A percentile compares a stretch with the other conserved stretches of the same genome.
Evolutionary conservation across 345 rosid genomes (phyloP).

Genomic region (Dipteronia sinensis): DNA sequence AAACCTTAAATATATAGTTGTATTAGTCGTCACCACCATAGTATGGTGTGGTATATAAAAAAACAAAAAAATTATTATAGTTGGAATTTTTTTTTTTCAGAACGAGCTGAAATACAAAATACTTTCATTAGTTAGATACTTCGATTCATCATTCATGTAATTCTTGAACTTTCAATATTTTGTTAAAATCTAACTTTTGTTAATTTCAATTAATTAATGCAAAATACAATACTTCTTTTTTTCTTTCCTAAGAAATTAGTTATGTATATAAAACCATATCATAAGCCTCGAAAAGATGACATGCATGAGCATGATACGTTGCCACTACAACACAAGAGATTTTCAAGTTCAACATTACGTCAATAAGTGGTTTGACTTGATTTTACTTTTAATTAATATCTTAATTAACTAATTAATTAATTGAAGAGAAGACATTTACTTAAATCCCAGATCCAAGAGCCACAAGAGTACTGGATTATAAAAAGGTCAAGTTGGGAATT

Average conservation of each 20-base stretch:
- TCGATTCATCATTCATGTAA: too few species aligned
- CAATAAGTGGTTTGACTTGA: conserved; percentile 2
- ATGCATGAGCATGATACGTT: neutral
- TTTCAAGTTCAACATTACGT: neutral
- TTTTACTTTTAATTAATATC: conserved; percentile 1
- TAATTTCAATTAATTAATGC: too few species aligned
- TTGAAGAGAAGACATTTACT: neutral
- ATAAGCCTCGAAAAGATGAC: neutral
- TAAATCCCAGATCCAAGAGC: conserved; percentile 13
- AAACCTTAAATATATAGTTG: neutral
- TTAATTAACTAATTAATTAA: neutral
- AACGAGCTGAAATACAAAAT: too few species aligned
- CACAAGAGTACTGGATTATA: neutral
- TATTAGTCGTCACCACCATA: too few species aligned
- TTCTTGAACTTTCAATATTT: neutral
- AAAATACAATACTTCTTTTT: too few species aligned
- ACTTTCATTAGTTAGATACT: neutral
- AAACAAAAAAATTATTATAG: too few species aligned
- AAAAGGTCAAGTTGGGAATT: conserved; percentile 10
- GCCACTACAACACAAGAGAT: neutral
- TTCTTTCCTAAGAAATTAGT: too few species aligned
- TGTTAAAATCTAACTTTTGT: neutral
- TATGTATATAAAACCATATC: neutral
- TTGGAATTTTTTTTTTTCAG: too few species aligned
- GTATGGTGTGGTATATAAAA: too few species aligned